These are phyloP conservation scores for Cladophialophora psammophila DNA, from an alignment of 2,329 filamentous ascomycete species.

Conservation along the genomic window DNA sequence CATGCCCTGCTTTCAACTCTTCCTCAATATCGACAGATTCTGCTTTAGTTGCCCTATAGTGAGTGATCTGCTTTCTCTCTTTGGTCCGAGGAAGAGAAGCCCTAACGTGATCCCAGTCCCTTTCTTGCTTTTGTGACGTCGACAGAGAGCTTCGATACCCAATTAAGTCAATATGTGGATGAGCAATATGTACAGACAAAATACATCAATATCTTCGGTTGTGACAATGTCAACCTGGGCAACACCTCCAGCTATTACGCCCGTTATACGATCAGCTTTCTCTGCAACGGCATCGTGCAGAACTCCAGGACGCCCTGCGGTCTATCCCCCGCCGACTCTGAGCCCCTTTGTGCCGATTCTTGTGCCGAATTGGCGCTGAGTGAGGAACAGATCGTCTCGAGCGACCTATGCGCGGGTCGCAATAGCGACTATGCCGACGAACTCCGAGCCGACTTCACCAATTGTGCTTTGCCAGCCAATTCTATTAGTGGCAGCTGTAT, in stretches of 20 bases:
- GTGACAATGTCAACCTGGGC: conserved; percentile 75
- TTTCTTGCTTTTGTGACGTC: conserved; percentile 85
- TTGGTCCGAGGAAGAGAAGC: conserved; percentile 34
- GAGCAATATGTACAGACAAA: conserved; percentile 79
- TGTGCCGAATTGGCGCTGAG: conserved; percentile 89
- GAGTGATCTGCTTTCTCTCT: conserved; percentile 48
- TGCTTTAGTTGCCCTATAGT: conserved; percentile 69
- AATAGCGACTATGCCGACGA: conserved; percentile 72
- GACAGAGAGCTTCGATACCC: conserved; percentile 76
- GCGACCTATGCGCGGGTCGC: conserved; percentile 75
- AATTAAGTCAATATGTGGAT: conserved; percentile 75
- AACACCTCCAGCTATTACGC: conserved; percentile 87
- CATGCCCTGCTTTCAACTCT: conserved; percentile 74
- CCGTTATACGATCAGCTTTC: conserved; percentile 86
- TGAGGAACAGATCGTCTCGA: conserved; percentile 82
- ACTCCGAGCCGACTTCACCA: conserved; percentile 90
- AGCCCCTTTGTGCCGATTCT: conserved; percentile 85
- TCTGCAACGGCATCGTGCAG: conserved; percentile 94
- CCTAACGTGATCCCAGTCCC: conserved; percentile 63
- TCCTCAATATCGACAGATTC: conserved; percentile 74
- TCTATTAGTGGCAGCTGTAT: conserved; percentile 80
- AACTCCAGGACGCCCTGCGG: conserved; percentile 77
- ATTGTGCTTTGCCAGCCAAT: conserved; percentile 82
- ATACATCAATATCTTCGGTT: conserved; percentile 83
- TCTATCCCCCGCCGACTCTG: conserved; percentile 68